phyloP scores from a whole-genome alignment of 2,329 filamentous ascomycete species.

The Alternaria ethzedia region DNA sequence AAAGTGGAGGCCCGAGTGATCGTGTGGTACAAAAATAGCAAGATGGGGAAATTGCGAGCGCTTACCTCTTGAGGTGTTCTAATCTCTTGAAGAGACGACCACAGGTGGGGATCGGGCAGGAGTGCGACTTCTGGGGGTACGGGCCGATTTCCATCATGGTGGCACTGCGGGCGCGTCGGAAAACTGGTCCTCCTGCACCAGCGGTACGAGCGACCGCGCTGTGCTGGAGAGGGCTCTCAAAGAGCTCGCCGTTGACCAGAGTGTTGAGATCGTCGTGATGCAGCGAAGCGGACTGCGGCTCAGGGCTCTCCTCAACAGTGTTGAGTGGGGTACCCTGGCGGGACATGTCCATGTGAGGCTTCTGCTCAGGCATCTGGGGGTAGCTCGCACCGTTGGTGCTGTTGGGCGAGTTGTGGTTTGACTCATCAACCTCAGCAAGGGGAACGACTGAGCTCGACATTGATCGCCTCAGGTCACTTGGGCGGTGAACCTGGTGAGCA shows the following conservation, averaged over 20 bases:
- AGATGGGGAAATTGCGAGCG: constrained; percentile 48
- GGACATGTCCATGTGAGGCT: constrained; percentile 77
- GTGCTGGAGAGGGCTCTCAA: constrained; percentile 57
- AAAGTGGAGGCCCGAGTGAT: constrained; percentile 14
- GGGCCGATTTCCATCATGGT: constrained; percentile 96
- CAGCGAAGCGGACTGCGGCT: constrained; percentile 71
- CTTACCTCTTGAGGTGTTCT: constrained; percentile 98
- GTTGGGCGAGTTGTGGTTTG: constrained; percentile 78
- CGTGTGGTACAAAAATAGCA: constrained; percentile 13
- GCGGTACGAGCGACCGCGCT: constrained; percentile 66
- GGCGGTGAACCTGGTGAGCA: constrained; percentile 72
- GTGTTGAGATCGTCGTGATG: constrained; percentile 72
- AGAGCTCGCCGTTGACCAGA: constrained; percentile 47
- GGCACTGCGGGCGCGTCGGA: constrained; percentile 88
- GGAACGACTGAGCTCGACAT: constrained; percentile 87
- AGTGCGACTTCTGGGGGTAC: constrained; percentile 97
- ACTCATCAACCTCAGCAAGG: constrained; percentile 79
- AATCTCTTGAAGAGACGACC: constrained; percentile 97
- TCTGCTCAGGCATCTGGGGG: constrained; percentile 74
- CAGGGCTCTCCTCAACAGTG: constrained; percentile 81
- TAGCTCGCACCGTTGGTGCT: constrained; percentile 66
- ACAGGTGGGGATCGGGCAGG: constrained; percentile 98
- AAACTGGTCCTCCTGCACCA: constrained; percentile 72
- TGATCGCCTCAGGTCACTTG: constrained; percentile 89
- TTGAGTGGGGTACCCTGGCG: constrained; percentile 90